Conservation (phyloP, 768 basidiomycete species). For the Chlorophyllum brunneum region DNA sequence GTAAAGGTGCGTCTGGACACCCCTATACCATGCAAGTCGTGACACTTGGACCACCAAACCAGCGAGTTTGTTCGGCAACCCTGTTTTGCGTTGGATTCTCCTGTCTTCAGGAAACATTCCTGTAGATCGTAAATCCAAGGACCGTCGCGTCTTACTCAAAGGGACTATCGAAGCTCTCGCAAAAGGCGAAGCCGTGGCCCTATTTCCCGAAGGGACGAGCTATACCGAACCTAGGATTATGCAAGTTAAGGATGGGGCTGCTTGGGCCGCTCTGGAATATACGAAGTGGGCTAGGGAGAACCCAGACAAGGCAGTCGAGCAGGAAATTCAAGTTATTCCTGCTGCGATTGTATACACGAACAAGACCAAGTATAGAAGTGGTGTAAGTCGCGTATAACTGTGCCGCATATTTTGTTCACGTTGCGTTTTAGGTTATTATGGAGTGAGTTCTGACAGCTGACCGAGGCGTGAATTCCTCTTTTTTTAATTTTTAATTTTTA, state of each 20-base stretch:
- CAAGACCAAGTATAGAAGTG: conserved; percentile 92
- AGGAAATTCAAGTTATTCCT: conserved; percentile 69
- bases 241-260: conserved; percentile 90
- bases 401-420: neutral
- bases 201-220: conserved; percentile 92
- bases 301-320: conserved; percentile 36
- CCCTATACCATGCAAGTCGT: neutral
- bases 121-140: conserved; percentile 91
- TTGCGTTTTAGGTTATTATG: conserved; percentile 55
- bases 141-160: conserved; percentile 82
- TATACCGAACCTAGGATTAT: conserved; percentile 93
- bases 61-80: conserved; percentile 82
- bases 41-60: conserved; percentile 2
- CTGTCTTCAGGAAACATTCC: conserved; percentile 95
- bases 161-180: conserved; percentile 86
- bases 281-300: conserved; percentile 69
- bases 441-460: conserved; percentile 61
- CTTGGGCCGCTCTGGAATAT: conserved; percentile 95
- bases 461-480: conserved; percentile 9
- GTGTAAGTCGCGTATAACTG: conserved; percentile 48
- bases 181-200: conserved; percentile 77
- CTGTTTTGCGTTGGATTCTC: conserved; percentile 67
- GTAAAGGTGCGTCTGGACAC: conserved; percentile 63
- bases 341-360: conserved; percentile 92
- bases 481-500: neutral